phyloP scores from a whole-genome alignment of 257 asterid species.

The Rhazya stricta region DNA sequence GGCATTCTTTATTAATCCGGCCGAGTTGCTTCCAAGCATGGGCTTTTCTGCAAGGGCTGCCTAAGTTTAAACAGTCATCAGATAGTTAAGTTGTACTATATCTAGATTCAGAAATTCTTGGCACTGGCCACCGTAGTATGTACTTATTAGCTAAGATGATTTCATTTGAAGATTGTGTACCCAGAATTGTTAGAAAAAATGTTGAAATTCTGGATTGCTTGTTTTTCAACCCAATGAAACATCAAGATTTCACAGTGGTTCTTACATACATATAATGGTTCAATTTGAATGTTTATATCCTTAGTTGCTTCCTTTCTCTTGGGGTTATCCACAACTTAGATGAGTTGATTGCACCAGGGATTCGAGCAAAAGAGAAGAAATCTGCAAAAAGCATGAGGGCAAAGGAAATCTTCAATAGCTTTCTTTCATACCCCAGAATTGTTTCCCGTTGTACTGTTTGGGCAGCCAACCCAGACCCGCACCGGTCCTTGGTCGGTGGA shows the following conservation, averaged over 20 bases:
- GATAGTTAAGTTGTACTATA: not conserved
- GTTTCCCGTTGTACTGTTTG: not conserved
- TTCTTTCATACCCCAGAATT: too few relatives aligned
- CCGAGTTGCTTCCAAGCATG: conserved; percentile 25
- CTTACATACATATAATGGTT: too few relatives aligned
- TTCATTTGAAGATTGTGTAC: conserved; percentile 6
- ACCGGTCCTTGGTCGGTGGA: not conserved
- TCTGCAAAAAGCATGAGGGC: too few relatives aligned
- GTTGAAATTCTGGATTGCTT: not conserved
- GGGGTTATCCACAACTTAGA: not conserved
- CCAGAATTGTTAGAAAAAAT: not conserved
- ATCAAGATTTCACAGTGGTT: not conserved
- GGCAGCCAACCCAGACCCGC: not conserved
- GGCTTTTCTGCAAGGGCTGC: conserved; percentile 65
- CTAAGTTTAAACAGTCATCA: conserved; percentile 10
- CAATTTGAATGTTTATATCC: too few relatives aligned
- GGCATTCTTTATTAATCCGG: conserved; percentile 40
- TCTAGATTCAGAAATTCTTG: not conserved
- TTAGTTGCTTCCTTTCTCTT: not conserved
- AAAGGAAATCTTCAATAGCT: too few relatives aligned
- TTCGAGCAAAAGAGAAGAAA: not conserved
- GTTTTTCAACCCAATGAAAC: not conserved
- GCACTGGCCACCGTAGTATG: not conserved
- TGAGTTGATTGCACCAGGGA: not conserved
- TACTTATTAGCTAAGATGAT: not conserved